phyloP scores from a whole-genome alignment of 2,329 filamentous ascomycete species.

The Xylaria digitata region DNA sequence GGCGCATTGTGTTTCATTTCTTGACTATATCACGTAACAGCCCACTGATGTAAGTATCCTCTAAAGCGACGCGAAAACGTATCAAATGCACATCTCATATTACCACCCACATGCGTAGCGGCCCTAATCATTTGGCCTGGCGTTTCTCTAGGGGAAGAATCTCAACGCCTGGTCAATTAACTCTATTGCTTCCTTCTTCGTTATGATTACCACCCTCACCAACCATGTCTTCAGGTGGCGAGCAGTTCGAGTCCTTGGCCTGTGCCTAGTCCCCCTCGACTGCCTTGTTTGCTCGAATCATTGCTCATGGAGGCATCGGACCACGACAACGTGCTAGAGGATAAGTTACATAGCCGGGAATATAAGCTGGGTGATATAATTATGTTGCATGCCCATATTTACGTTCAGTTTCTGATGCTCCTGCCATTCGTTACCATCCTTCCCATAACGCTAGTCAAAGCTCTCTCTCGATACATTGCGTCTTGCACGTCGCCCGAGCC shows the following conservation, averaged over 20 bases:
- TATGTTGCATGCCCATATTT: too few relatives aligned
- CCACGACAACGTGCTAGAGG: not conserved
- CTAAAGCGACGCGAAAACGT: not conserved
- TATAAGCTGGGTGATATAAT: not conserved
- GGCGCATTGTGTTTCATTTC: not conserved
- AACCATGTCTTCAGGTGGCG: not conserved
- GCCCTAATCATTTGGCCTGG: not conserved
- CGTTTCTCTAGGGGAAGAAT: not conserved
- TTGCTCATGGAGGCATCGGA: not conserved
- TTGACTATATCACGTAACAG: not conserved
- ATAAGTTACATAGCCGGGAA: not conserved
- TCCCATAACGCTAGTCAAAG: too few relatives aligned
- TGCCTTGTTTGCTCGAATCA: not conserved
- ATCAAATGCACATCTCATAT: not conserved
- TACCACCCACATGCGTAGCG: not conserved
- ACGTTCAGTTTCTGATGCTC: too few relatives aligned
- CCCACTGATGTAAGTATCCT: too few relatives aligned
- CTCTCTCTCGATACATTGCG: too few relatives aligned
- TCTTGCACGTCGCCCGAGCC: too few relatives aligned
- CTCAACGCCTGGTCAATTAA: not conserved
- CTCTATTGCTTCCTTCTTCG: not conserved
- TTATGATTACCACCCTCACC: not conserved
- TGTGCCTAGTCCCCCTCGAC: not conserved
- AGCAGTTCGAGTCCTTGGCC: not conserved
- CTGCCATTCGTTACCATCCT: too few relatives aligned